Evolutionary conservation across 768 basidiomycete species (phyloP), one percentile per base, ranked within the genome.

Genomic region (Lentinula guzmanii): DNA sequence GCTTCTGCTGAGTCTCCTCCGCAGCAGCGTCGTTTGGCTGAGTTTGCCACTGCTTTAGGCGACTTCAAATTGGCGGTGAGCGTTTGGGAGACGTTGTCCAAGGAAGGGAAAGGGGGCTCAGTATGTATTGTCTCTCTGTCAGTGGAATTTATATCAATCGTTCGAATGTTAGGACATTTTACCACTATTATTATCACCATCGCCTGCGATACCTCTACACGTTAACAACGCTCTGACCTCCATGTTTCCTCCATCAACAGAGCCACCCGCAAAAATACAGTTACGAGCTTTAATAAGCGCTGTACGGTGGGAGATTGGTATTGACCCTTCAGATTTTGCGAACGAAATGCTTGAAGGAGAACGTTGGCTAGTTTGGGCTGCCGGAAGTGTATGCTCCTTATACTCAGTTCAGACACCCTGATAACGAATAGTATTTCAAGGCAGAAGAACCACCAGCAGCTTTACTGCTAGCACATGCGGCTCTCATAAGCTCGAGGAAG

Each of bases 31-130:
- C 86, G 96, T n/a, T 77, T 98, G 3, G 97, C 95, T 9, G 97
- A 99, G 72, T 95, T 98, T 74, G 87, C 93, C 8, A 97, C 97
- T 18, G 85, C 95, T 62, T 74, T 98, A 2, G 90, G 94, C 3
- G 97, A 99, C 72, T 86, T 86, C 71, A 93, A 91, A 66, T 79
- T 95, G 35, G 96, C 95, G 0, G 77, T 83, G 2, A 74, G 76
- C 7, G 85, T 95, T 3, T 98, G 95, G 90, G 97, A 98, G 70
- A 78, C 87, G 3, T 70, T 94, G 37, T 79, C 92, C 53, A 94
- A 94, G 70, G 95, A 98, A 62, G 84, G 83, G 46, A 94, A 91
- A 69, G 87, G 88, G 39, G 95, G 95, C 46, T 90, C 89, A 33
- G 93, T 95, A 73, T 65, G 86, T 78, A 16, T 59, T 18, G 15